Base-by-base conservation (phyloP, 257 asterid genomes). In the Handroanthus guayacan region DNA sequence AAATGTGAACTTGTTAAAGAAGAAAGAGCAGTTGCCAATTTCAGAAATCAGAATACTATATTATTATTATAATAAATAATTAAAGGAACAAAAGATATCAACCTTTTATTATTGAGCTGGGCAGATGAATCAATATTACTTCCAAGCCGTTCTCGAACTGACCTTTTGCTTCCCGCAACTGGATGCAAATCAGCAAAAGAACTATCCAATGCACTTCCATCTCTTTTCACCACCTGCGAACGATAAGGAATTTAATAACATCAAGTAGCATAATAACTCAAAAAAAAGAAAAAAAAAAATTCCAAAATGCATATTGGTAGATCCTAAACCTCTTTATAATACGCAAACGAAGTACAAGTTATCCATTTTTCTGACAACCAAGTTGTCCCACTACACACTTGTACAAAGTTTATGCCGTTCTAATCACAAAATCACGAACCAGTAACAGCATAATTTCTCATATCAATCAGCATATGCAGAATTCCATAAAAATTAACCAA, bases 81-180 rank as follows among this genome's bases (percentile, higher is more conserved):
- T 0, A 18, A 57, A 14, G 52, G 18, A 74, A 4, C 44, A 72
- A 54, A 72, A 3, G 17, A 38, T 25, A 52, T 70, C 38, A 72
- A 92, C 99, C 98, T 93, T 88, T 95, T 95, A 71, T 69, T 74
- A 69, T 74, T 70, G 72, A 85, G 75, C 52, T 79, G 86, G 3
- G 78, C 37, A 10, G 84, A 52, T n/a, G 87, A 80, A 84, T 91
- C 98, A 61, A 64, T 84, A 79, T 62, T 66, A 74, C 82, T 82
- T 65, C 98, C 99, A 45, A 95, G 90, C 86, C 99, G 92, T 79
- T 95, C 97, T 73, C 77, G 87, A 69, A 86, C 85, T 0, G 99
- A 87, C 81, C 98, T 79, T 76, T 95, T 95, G 62, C 81, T 87
- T 75, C 97, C 99, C 55, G 56, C 86, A 61, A 79, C 60, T 43